Evolutionary conservation across 306 rosid species (phyloP), one percentile per base, ranked within the genome.

Genomic region (Amphicarpaea edgeworthii): DNA sequence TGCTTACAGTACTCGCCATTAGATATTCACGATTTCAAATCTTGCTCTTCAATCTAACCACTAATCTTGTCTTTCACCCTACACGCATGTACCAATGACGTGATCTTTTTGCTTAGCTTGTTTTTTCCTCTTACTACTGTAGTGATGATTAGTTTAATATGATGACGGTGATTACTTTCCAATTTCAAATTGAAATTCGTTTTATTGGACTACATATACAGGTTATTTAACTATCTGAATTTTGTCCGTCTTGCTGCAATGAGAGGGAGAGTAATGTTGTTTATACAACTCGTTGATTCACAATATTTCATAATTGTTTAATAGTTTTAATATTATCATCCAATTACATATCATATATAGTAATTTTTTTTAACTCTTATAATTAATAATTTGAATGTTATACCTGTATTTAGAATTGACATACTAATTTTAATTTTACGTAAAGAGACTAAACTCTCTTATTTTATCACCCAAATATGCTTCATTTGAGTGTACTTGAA

Each of bases 111-210:
- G 49, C 46, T 30, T 62, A 8, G 53, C 21, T 32, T 47, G 49
- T 26, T 6, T 43, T 28, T 30, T 55, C 5, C 12, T 45, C 6
- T 72, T 28, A 26, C 2, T 11, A 12, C 26, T 28, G 38, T 46
- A 17, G 37, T 15, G 19, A 28, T 2, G 37, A 30, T 30, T 30
- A 30, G 21, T 54, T 21, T 54, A 54, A 54, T 21, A 54, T 4
- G 32, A 54, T 21, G 41, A 14, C 17, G 54, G 9, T 21, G 11
- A 60, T 30, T 61, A 4, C 23, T 61, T 46, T 60, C 24, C 50
- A 45, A 10, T 74, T 74, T 61, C 64, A 75, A 47, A 50, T 26
- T 42, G 26, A 30, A 34, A 75, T 8, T 34, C 16, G 14, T 46
- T 61, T 32, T 2, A 47, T 32, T 37, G n/a, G 70, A n/a, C 42